phyloP scores from a whole-genome alignment of 2,329 filamentous ascomycete species.

The Penicillium rolfsii region DNA sequence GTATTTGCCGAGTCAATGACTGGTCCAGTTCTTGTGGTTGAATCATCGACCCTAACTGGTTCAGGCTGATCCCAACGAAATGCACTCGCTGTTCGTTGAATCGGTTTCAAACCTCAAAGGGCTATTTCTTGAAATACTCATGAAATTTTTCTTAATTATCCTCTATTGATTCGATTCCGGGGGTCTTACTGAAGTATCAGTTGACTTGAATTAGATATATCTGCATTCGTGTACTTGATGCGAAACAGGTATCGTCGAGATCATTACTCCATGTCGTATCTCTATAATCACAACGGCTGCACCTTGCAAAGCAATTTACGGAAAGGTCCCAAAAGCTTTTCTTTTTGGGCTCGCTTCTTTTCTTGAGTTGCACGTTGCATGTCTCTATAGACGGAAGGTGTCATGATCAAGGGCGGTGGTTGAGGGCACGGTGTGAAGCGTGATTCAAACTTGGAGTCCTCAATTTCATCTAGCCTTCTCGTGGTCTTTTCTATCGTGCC shows the following conservation, averaged over 20 bases:
- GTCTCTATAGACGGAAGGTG: conserved; percentile 8
- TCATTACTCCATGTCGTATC: background rate
- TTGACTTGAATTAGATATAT: background rate
- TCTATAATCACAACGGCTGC: background rate
- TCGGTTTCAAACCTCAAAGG: no score
- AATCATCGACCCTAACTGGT: no score
- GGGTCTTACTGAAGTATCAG: no score
- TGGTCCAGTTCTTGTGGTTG: background rate
- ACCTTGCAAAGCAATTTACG: conserved; percentile 5
- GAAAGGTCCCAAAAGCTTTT: conserved; percentile 4
- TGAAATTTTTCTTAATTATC: no score
- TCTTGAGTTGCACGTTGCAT: conserved; percentile 10
- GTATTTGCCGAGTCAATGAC: conserved; percentile 2
- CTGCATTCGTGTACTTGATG: no score
- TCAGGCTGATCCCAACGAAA: no score
- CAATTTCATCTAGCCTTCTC: background rate
- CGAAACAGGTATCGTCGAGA: no score
- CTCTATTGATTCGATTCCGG: no score
- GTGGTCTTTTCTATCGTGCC: background rate
- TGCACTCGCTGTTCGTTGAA: background rate
- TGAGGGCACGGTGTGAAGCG: background rate
- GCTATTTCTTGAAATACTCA: no score
- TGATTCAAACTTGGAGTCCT: background rate
- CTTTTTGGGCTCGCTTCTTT: background rate
- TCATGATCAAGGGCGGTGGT: conserved; percentile 13